Percentiles rank a stretch among this genome's conserved stretches.
These are phyloP conservation scores for Boletus pseudo-olivaceus DNA, from an alignment of 768 basidiomycete genomes.

Conservation along the genomic window DNA sequence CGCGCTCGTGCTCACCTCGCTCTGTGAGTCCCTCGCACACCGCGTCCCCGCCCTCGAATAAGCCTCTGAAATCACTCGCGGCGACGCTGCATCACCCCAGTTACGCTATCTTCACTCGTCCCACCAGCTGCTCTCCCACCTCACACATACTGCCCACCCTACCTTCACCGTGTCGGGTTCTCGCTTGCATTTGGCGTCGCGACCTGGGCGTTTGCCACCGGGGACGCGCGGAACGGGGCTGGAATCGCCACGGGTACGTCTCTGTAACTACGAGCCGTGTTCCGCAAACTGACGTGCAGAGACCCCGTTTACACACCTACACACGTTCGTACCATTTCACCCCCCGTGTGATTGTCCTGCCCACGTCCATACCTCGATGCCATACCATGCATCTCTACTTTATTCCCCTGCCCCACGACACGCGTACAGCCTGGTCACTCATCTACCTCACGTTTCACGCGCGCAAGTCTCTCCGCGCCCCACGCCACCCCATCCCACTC, in stretches of 20 bases:
- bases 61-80: background rate
- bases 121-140: conserved; percentile 32
- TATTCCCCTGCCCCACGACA: background rate
- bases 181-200: conserved; percentile 42
- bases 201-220: conserved; percentile 39
- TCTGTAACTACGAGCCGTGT: background rate
- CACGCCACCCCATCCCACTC: conserved; percentile 33
- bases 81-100: conserved; percentile 17
- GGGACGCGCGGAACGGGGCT: conserved; percentile 42
- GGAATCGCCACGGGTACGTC: conserved; percentile 37
- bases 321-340: too few relatives aligned
- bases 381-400: background rate
- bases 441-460: conserved; percentile 42
- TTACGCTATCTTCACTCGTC: conserved; percentile 34
- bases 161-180: conserved; percentile 43
- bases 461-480: conserved; percentile 30
- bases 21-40: conserved; percentile 28
- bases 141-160: conserved; percentile 36
- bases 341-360: background rate
- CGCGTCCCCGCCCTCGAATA: background rate
- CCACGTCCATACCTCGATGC: background rate
- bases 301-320: background rate
- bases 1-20: conserved; percentile 29
- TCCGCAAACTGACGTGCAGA: background rate
- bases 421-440: conserved; percentile 40